phyloP scores from a whole-genome alignment of 257 asterid genomes.

The Hygrophila difformis region DNA sequence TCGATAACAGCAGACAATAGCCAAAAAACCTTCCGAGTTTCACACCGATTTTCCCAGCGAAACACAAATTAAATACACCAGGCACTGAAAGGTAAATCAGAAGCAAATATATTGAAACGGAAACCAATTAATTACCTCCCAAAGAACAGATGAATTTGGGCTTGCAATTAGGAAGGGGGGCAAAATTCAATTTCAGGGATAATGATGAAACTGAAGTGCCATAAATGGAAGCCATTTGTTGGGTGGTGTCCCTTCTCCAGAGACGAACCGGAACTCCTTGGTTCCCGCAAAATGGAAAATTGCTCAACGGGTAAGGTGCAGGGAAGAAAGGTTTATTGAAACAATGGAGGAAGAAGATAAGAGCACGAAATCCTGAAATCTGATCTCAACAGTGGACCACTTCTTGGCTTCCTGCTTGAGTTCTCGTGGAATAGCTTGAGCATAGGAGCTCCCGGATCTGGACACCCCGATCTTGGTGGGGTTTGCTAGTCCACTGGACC shows the following conservation, averaged over 20 bases:
- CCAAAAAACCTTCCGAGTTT: background rate
- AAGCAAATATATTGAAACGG: background rate
- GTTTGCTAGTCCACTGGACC: too few relatives aligned
- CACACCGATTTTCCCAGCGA: background rate
- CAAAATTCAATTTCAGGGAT: constrained; percentile 29
- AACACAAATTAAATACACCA: background rate
- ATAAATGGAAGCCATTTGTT: constrained; percentile 33
- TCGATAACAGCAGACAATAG: background rate
- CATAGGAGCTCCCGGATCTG: too few relatives aligned
- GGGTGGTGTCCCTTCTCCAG: background rate
- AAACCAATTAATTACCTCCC: constrained; percentile 26
- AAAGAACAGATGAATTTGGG: constrained; percentile 49
- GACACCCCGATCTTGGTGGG: too few relatives aligned
- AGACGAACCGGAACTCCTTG: too few relatives aligned
- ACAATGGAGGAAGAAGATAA: too few relatives aligned
- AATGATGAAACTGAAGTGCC: constrained; percentile 40
- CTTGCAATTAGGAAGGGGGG: constrained; percentile 22
- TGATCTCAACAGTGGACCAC: too few relatives aligned
- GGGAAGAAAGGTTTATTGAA: too few relatives aligned
- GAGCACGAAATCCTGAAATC: too few relatives aligned
- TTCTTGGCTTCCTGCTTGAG: too few relatives aligned
- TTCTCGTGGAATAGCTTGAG: too few relatives aligned
- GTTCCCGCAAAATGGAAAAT: too few relatives aligned
- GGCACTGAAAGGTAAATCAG: background rate
- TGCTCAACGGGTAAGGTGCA: too few relatives aligned